A percentile compares a stretch with the other conserved stretches of the same genome.
These are phyloP conservation scores for Amanita pallidorosea DNA, from an alignment of 768 basidiomycete genomes.

Conservation along the genomic window DNA sequence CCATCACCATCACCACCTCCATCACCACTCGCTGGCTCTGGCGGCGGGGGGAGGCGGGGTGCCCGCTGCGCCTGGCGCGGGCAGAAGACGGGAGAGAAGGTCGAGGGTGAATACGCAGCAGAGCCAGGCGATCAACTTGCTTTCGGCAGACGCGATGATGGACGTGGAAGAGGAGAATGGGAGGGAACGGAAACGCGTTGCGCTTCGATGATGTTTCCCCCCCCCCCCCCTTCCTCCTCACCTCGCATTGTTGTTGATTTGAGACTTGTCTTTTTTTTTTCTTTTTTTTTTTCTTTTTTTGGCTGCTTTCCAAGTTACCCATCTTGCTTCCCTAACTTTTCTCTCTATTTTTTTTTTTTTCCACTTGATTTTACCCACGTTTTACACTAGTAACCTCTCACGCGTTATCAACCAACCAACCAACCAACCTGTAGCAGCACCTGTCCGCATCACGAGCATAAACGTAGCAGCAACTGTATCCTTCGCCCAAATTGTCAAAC, in stretches of 20 bases:
- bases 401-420: too few relatives aligned
- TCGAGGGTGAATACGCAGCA: slow-evolving; percentile 20
- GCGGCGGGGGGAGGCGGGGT: slow-evolving; percentile 12
- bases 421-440: too few relatives aligned
- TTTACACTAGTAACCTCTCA: too few relatives aligned
- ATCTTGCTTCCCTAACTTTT: too few relatives aligned
- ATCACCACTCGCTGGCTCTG: slow-evolving; percentile 9
- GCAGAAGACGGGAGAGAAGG: slow-evolving; percentile 47
- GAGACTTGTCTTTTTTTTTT: not conserved
- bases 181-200: slow-evolving; percentile 64
- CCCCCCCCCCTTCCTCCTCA: not conserved
- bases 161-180: slow-evolving; percentile 63
- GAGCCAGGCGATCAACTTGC: slow-evolving; percentile 25
- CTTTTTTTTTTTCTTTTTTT: not conserved
- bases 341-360: too few relatives aligned
- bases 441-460: too few relatives aligned
- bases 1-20: too few relatives aligned
- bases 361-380: too few relatives aligned
- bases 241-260: too few relatives aligned
- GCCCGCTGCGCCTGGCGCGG: slow-evolving; percentile 9
- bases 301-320: too few relatives aligned
- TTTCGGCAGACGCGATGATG: slow-evolving; percentile 47
- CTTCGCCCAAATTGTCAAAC: too few relatives aligned
- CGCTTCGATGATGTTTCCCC: slow-evolving; percentile 37
- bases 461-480: too few relatives aligned